phyloP scores from a whole-genome alignment of 495 filamentous ascomycete species.

The Penicillium taxi region DNA sequence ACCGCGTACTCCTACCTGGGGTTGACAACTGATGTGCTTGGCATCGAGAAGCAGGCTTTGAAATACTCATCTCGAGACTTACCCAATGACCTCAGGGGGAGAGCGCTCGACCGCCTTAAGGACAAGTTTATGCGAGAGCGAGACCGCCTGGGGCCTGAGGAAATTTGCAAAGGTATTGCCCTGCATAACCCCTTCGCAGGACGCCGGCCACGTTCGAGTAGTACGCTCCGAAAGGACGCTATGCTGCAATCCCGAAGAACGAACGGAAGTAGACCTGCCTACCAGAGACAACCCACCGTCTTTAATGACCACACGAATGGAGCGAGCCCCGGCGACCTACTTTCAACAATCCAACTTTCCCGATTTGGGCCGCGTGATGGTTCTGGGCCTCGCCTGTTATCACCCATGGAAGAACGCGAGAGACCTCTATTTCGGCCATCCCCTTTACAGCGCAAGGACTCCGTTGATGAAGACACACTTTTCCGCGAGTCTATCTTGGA shows the following conservation, averaged over 20 bases:
- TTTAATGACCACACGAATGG: constrained; percentile 18
- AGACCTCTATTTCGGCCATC: constrained; percentile 51
- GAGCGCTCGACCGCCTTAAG: constrained; percentile 77
- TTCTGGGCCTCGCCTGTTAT: constrained; percentile 28
- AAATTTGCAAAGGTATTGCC: constrained; percentile 88
- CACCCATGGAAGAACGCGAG: constrained; percentile 53
- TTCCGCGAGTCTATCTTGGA: constrained; percentile 88
- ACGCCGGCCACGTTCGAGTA: constrained; percentile 63
- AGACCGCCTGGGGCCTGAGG: constrained; percentile 76
- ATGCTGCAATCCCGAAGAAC: constrained; percentile 56
- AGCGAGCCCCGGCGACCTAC: constrained; percentile 68
- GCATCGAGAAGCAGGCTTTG: constrained; percentile 85
- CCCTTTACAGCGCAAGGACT: constrained; percentile 60
- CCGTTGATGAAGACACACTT: constrained; percentile 72
- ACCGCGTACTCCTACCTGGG: constrained; percentile 93
- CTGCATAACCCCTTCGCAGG: constrained; percentile 73
- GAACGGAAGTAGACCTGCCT: constrained; percentile 16
- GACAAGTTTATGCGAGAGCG: constrained; percentile 84
- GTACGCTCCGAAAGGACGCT: constrained; percentile 71
- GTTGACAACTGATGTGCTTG: constrained; percentile 79
- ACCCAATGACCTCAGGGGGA: constrained; percentile 82
- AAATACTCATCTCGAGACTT: constrained; percentile 86
- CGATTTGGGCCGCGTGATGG: constrained; percentile 43
- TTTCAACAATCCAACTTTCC: constrained; percentile 71
- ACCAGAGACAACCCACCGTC: constrained; percentile 8